Percentiles rank a stretch among this genome's conserved stretches.
Conservation (phyloP, 805 yeast genomes). For the Saccharomycopsis sp. region DNA sequence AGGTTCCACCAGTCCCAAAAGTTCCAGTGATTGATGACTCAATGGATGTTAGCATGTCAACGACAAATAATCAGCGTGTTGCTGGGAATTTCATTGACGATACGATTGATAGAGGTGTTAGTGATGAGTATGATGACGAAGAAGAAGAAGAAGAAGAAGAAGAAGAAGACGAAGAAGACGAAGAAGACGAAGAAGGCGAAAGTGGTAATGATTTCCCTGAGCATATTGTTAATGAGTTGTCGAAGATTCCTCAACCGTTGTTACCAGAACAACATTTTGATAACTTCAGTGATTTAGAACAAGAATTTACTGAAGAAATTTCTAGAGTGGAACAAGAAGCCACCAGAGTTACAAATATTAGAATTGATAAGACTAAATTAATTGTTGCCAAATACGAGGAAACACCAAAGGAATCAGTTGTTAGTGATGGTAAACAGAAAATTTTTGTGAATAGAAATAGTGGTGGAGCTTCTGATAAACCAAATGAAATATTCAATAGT, state of each 20-base stretch:
- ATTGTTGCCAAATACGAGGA: constrained; percentile 19
- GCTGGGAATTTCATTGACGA: constrained; percentile 17
- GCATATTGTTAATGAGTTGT: constrained; percentile 19
- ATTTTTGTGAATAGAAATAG: not conserved
- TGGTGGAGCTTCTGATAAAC: not conserved
- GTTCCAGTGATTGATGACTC: not conserved
- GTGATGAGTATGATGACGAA: constrained; percentile 7
- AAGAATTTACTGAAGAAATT: constrained; percentile 18
- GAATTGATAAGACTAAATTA: constrained; percentile 13
- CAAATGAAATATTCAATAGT: constrained; percentile 17
- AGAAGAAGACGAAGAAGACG: constrained; percentile 1
- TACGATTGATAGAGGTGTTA: constrained; percentile 14
- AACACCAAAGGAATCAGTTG: not conserved
- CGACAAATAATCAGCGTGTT: constrained; percentile 1
- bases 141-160: constrained; percentile 11
- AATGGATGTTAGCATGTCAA: not conserved
- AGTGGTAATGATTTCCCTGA: constrained; percentile 11
- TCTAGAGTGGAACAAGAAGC: constrained; percentile 5
- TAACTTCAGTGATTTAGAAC: constrained; percentile 14
- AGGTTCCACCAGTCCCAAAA: not conserved
- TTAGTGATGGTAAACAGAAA: not conserved
- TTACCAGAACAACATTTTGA: constrained; percentile 22
- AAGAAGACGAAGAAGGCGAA: too few relatives aligned
- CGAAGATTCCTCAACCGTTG: constrained; percentile 20
- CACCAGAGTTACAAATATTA: constrained; percentile 4